Evolutionary conservation across 1,139 yeast genomes (phyloP), one percentile per base, ranked within the genome.

Genomic region (Dujonia santamariae): DNA sequence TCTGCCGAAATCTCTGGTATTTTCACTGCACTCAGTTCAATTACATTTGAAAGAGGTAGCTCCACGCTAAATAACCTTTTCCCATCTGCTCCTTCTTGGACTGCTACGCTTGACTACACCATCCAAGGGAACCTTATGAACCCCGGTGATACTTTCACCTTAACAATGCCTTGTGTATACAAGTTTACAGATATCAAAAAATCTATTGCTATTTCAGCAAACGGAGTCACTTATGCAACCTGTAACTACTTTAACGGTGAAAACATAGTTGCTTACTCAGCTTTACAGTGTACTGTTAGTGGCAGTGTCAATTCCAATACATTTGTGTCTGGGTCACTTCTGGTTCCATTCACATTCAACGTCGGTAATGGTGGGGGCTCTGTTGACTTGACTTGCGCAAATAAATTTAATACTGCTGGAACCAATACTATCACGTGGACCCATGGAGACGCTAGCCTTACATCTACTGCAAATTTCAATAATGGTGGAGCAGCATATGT

Each of bases 131-230:
- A 35, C 42, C 1, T 47, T 51, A 2, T 21, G n/a, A n/a, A 34
- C 1, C 37, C 61, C 0, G 64, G 64, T 12, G 67, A 62, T 39
- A 59, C 66, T 4, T 61, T 62, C 42, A 44, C 54, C 1, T 53
- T 62, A 32, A 37, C 35, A 13, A 40, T 62, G 43, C 64, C 64
- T 4, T 51, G 62, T 45, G 66, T 56, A 2, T 60, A 48, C 39
- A 57, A 56, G 35, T 59, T 59, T 34, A 53, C 62, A 3, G 30
- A 56, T 5, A 19, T 44, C 4, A 24, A 45, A 14, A 4, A 38
- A 4, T 26, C 48, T 2, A 33, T 58, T 4, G 28, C 38, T 14
- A 49, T 61, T 28, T 26, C 31, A 4, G 61, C 44, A 1, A 47
- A 48, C 7, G 32, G 45, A 3, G 38, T 35, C 1, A 33, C 37